Evolutionary conservation across 2,329 filamentous ascomycete species (phyloP), one percentile per base, ranked within the genome.

Genomic region (Alternaria infectoria): DNA sequence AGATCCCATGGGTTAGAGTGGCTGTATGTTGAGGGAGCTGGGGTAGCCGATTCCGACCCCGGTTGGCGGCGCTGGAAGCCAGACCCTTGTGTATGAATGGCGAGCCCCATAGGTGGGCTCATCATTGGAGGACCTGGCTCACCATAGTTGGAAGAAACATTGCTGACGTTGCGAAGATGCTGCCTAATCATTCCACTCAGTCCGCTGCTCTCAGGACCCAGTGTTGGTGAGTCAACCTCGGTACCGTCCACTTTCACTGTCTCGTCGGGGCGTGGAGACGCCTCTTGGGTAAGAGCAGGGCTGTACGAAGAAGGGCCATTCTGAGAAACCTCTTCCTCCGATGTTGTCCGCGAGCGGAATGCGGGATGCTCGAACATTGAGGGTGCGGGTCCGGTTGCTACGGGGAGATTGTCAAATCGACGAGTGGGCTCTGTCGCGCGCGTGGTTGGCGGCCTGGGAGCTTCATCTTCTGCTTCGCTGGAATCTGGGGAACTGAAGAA

Each of bases 121-220:
- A 87, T 88, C 19, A 73, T 43, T 28, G 70, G 63, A 69, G 79
- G 74, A 26, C 79, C 74, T 40, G 62, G 60, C 28, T 78, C 76
- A 17, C 71, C 79, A 58, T 93, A 93, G 25, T 96, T 85, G 0
- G 93, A 96, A 1, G 95, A 98, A 13, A 89, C 86, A 62, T 90
- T 90, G 80, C 95, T 98, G 67, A 90, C 89, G 32, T 89, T 89
- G 54, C 96, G 89, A 44, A 98, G 82, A 82, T 98, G 96, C 65
- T 94, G 90, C 30, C 91, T 89, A 49, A 97, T 90, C 83, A 97
- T 87, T 2, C 91, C 91, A 72, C 90, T 95, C 15, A 97, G 84
- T 1, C 92, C 93, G 17, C 77, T 68, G 40, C 82, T 82, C 15
- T 83, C 83, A 0, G 91, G 90, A 2, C 91, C 91, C 6, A 97